phyloP scores from a whole-genome alignment of 805 yeast genomes.

The Vanderwaltozyma verrucispora region DNA sequence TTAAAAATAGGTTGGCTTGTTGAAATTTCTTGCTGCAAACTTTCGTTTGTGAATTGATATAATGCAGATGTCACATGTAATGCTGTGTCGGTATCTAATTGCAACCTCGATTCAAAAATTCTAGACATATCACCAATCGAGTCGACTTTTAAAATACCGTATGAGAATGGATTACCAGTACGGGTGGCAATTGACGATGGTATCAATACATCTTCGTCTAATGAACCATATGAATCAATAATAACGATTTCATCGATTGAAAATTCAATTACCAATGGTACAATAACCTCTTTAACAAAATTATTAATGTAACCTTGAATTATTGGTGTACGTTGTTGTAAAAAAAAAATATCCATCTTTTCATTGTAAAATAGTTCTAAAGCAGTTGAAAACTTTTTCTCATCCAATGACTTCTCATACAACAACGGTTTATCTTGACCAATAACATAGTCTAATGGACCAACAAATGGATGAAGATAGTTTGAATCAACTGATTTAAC shows the following conservation, averaged over 20 bases:
- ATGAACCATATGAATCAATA: conserved; percentile 62
- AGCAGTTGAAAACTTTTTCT: conserved; percentile 40
- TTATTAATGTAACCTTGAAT: conserved; percentile 48
- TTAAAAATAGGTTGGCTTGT: conserved; percentile 23
- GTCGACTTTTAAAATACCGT: conserved; percentile 17
- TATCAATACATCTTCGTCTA: conserved; percentile 13
- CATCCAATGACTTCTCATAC: conserved; percentile 6
- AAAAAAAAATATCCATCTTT: conserved; percentile 36
- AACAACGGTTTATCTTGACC: conserved; percentile 9
- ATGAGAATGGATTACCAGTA: conserved; percentile 10
- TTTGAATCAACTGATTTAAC: conserved; percentile 49
- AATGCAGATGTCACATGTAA: conserved; percentile 12
- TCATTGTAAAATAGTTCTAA: conserved; percentile 52
- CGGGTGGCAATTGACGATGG: background rate
- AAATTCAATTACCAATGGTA: conserved; percentile 36
- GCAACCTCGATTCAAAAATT: conserved; percentile 15
- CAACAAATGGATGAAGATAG: conserved; percentile 69
- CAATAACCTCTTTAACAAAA: conserved; percentile 42
- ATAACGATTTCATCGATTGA: conserved; percentile 40
- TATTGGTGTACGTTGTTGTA: conserved; percentile 80
- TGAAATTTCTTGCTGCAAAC: conserved; percentile 21
- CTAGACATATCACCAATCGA: conserved; percentile 15
- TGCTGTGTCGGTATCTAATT: conserved; percentile 9
- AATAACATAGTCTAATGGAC: conserved; percentile 52
- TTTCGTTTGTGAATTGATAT: conserved; percentile 15